Percentiles rank a stretch among this genome's conserved stretches.
phyloP scores from a whole-genome alignment of 208 protist genomes.

The Borovskyia barvae region DNA sequence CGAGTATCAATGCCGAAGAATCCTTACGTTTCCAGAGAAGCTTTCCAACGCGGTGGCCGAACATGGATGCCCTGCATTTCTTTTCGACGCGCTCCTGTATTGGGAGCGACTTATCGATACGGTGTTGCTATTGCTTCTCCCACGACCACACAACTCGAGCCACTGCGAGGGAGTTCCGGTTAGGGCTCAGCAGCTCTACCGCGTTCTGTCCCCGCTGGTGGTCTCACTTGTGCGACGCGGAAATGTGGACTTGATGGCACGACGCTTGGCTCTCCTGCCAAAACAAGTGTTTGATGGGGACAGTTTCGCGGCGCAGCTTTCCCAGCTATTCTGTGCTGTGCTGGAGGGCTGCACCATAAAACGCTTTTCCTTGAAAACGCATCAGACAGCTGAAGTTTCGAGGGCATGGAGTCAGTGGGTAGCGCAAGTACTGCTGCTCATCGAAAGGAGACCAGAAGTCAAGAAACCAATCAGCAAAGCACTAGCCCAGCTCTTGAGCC shows the following conservation, averaged over 20 bases:
- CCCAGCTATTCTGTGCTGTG: no score
- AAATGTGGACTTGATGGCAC: background rate
- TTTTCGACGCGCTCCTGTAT: conserved; percentile 16
- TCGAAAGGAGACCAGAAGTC: conserved; percentile 9
- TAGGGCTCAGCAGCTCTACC: background rate
- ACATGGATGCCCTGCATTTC: background rate
- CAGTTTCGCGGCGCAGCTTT: no score
- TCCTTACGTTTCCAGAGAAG: conserved; percentile 33
- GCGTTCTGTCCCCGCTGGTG: background rate
- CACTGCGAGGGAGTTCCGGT: background rate
- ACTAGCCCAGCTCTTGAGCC: conserved; percentile 2
- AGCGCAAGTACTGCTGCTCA: conserved; percentile 2
- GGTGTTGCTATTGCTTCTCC: conserved; percentile 17
- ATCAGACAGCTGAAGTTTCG: conserved; percentile 4
- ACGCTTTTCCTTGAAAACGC: conserved; percentile 7
- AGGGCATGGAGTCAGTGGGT: conserved; percentile 17
- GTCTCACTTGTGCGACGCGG: conserved; percentile 11
- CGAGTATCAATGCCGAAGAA: conserved; percentile 10
- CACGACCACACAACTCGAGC: conserved; percentile 1
- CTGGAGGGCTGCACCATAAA: background rate
- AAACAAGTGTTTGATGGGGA: conserved; percentile 11
- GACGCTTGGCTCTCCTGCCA: conserved; percentile 5
- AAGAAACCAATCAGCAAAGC: conserved; percentile 1
- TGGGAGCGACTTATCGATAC: conserved; percentile 28
- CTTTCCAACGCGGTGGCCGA: conserved; percentile 14